Base-by-base conservation (phyloP, 1,284 basidiomycete species). In the Vanrija humicola region DNA sequence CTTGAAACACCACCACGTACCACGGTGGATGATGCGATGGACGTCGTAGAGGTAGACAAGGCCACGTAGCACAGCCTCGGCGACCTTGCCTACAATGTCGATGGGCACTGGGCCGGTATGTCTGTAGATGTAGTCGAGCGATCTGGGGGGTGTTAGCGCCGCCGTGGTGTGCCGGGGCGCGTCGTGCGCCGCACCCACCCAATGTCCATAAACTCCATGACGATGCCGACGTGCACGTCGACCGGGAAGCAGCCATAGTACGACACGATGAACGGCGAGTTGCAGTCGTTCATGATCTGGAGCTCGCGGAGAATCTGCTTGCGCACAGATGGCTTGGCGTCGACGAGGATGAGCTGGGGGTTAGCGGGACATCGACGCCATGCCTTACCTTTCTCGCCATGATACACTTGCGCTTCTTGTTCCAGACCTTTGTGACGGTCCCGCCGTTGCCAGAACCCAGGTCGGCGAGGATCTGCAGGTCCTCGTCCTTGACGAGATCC, bases 11-110 rank as follows among this genome's bases (percentile, higher is more conserved):
- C 29, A 5, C 21, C 46, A 75, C 83, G 54, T 64, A 50, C 93
- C 93, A 72, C 96, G 88, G 76, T 98, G 95, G 66, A 99, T 98
- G 77, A 98, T 98, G n/a, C 93, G 86, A 76, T 98, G 96, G 1
- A 88, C 89, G 72, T 98, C 96, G 75, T 99, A 98, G n/a, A 99
- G 83, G 75, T 98, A 99, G 15, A 90, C 93, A 69, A 98, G 77
- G 8, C 95, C 95, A 61, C 91, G 87, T 43, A 98, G 81, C n/a
- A 98, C 96, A 0, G 88, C 87, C 52, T 92, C 81, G 8, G 94
- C 92, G 52, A 98, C 89, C 73, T 89, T 87, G 43, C 87, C 89
- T 19, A 97, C 90, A 21, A 98, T 86, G 38, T 89, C 84, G 61
- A 95, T 88, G 58, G 89, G 84, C 63, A 98, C 89, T 3, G 92